Conservation (phyloP, 139 green algal species). For the Choricystis sp. region DNA sequence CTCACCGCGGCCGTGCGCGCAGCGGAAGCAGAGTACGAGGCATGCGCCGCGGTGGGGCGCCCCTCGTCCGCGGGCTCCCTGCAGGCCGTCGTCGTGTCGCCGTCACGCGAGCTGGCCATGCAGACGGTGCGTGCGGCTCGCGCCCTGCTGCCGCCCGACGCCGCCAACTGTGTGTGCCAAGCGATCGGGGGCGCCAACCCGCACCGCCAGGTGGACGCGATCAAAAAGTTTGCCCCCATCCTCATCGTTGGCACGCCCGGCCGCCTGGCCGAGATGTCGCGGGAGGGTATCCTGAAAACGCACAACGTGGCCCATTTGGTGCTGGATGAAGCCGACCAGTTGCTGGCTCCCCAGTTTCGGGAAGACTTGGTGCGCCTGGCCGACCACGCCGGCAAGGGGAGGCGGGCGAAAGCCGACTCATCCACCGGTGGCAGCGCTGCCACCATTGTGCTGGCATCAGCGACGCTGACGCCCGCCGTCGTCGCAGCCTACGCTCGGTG, state of each 20-base stretch:
- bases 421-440: conserved; percentile 16
- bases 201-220: conserved; percentile 53
- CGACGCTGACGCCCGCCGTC: conserved; percentile 50
- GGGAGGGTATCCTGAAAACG: conserved; percentile 31
- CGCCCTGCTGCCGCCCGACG: conserved; percentile 37
- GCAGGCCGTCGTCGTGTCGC: conserved; percentile 60
- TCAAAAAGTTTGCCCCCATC: conserved; percentile 60
- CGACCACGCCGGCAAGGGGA: conserved; percentile 49
- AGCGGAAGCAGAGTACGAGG: conserved; percentile 22
- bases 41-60: too few relatives aligned
- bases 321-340: conserved; percentile 68
- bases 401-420: too few relatives aligned
- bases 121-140: conserved; percentile 66
- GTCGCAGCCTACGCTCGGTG: conserved; percentile 28
- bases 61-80: not conserved
- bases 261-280: conserved; percentile 64
- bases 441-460: conserved; percentile 63
- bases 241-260: conserved; percentile 92
- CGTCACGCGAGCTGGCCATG: conserved; percentile 88
- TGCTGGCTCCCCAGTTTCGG: conserved; percentile 62
- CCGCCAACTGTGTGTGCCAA: conserved; percentile 66
- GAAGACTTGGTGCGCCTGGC: conserved; percentile 62
- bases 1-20: conserved; percentile 42
- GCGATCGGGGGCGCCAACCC: conserved; percentile 76
- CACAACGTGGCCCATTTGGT: conserved; percentile 34